Conservation (phyloP, 371 early-diverging fungal genomes). For the Mucor irregularis region DNA sequence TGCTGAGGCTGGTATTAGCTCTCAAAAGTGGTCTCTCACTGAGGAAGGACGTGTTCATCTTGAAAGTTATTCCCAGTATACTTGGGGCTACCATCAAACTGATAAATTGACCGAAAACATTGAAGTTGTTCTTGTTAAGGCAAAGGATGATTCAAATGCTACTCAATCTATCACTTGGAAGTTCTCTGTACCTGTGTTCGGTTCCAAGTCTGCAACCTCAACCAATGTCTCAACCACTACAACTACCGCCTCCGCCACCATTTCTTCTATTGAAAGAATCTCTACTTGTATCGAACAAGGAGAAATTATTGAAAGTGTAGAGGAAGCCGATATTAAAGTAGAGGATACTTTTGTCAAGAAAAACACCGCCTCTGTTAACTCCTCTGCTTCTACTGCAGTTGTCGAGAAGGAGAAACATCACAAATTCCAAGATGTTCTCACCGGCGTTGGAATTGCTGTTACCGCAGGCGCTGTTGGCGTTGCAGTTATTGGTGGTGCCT, state of each 20-base stretch:
- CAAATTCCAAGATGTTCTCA: slow-evolving; percentile 18
- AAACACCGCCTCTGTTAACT: slow-evolving; percentile 2
- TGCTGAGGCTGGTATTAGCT: slow-evolving; percentile 23
- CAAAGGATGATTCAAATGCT: slow-evolving; percentile 3
- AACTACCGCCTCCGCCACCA: slow-evolving; percentile 3
- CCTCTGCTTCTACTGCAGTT: neutral
- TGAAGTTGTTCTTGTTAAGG: slow-evolving; percentile 9
- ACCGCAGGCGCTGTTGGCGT: slow-evolving; percentile 17
- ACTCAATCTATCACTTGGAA: slow-evolving; percentile 31
- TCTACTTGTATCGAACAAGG: slow-evolving; percentile 27
- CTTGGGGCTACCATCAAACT: slow-evolving; percentile 25
- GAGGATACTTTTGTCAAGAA: slow-evolving; percentile 28
- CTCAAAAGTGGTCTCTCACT: slow-evolving; percentile 44
- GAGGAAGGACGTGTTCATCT: slow-evolving; percentile 37
- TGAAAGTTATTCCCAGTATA: slow-evolving; percentile 28
- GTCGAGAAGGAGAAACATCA: slow-evolving; percentile 14
- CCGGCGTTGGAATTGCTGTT: slow-evolving; percentile 24
- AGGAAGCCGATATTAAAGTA: slow-evolving; percentile 23
- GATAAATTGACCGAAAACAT: slow-evolving; percentile 9
- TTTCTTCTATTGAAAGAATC: slow-evolving; percentile 18
- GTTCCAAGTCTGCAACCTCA: slow-evolving; percentile 16
- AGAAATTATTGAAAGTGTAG: slow-evolving; percentile 29
- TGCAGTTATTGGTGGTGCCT: slow-evolving; percentile 12
- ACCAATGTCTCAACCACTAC: neutral
- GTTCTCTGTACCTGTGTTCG: slow-evolving; percentile 46